A percentile compares a stretch with the other conserved stretches of the same genome.
Conservation (phyloP, 345 rosid species). For the Gossypium stocksii region DNA sequence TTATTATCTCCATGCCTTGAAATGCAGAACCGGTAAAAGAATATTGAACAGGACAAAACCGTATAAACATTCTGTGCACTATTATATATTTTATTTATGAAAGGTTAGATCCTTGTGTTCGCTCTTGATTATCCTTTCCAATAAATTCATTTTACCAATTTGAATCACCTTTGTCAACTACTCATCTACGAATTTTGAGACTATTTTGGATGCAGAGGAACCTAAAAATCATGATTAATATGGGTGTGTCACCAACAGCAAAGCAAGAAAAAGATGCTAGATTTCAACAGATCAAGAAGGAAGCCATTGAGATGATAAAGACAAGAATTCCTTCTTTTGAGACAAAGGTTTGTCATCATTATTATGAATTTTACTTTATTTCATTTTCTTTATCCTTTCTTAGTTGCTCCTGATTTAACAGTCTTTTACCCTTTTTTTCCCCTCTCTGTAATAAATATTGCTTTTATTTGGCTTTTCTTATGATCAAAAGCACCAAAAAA, state of each 20-base stretch:
- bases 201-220: slow-evolving; percentile 60
- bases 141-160: neutral
- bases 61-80: neutral
- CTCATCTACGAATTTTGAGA: neutral
- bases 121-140: neutral
- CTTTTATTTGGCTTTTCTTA: neutral
- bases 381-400: neutral
- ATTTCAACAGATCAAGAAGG: slow-evolving; percentile 76
- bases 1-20: neutral
- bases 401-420: slow-evolving; percentile 3
- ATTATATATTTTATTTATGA: neutral
- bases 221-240: slow-evolving; percentile 71
- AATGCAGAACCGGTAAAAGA: slow-evolving; percentile 2
- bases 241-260: slow-evolving; percentile 43
- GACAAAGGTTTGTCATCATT: slow-evolving; percentile 43
- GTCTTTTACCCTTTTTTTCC: neutral
- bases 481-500: neutral
- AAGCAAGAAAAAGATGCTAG: slow-evolving; percentile 79
- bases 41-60: neutral
- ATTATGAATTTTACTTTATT: slow-evolving; percentile 12
- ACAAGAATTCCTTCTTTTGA: slow-evolving; percentile 46
- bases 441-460: neutral
- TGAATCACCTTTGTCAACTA: neutral
- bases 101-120: neutral
- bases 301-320: slow-evolving; percentile 74